phyloP scores from a whole-genome alignment of 176 grass and related monocot species.

The Musa troglodytarum region DNA sequence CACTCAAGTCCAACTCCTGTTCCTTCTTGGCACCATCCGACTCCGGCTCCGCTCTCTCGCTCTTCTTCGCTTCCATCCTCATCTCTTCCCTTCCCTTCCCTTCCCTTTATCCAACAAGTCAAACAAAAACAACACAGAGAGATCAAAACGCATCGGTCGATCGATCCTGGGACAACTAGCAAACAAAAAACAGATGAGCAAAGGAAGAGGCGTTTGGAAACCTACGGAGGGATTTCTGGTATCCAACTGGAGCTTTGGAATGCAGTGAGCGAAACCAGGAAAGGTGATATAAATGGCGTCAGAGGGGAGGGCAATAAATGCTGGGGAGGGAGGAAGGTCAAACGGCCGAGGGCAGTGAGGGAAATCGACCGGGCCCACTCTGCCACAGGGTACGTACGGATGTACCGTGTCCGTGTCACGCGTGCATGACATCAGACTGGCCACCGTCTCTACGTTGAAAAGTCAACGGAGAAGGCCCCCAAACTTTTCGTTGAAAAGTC shows the following conservation, averaged over 20 bases:
- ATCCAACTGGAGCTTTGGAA: background rate
- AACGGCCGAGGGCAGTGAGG: background rate
- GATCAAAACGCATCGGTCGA: too few species aligned
- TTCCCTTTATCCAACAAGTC: constrained; percentile 37
- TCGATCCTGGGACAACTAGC: too few species aligned
- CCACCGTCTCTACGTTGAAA: background rate
- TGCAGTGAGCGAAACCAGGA: background rate
- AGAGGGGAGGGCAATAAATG: too few species aligned
- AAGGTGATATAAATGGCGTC: background rate
- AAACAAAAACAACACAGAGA: constrained; percentile 3
- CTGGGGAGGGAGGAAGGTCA: background rate
- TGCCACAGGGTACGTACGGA: background rate
- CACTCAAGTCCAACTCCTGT: constrained; percentile 62
- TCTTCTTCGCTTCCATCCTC: constrained; percentile 35
- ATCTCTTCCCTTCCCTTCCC: background rate
- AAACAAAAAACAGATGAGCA: too few species aligned
- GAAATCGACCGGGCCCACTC: background rate
- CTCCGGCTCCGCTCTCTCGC: background rate
- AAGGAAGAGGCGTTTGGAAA: too few species aligned
- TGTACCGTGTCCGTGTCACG: background rate
- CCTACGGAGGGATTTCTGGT: too few species aligned
- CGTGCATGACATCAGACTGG: background rate
- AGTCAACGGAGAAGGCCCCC: background rate
- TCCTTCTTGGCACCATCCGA: constrained; percentile 24
- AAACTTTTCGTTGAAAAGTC: background rate